Base-by-base conservation (phyloP, 2,329 filamentous ascomycete species). In the Blastomyces parvus region DNA sequence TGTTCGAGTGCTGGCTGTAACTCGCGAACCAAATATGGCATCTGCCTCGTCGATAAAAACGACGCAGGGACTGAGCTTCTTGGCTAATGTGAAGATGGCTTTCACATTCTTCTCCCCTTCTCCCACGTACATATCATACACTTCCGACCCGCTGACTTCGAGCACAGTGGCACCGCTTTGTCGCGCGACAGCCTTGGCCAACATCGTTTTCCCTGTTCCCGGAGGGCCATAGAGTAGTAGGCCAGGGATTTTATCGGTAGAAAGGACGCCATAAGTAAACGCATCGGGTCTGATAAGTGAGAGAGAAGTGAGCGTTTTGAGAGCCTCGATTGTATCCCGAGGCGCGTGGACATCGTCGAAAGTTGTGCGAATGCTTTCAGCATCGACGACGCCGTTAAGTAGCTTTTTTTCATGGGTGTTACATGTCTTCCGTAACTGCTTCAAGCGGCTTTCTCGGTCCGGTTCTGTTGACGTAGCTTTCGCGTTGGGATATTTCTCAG, bases 31-130 rank as follows among this genome's bases (percentile, higher is more conserved):
- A 63, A 99, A 88, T 58, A 99, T 87, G 8, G 93, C 89, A 74
- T 99, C 94, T 27, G 92, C 94, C 77, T 99, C 94, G 71, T 99
- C 94, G 66, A 99, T 91, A 78, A 99, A 97, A 60, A 99, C 90
- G 19, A 99, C 88, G 71, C 92, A 92, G 0, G 94, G 94, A 1
- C 89, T 88, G 8, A 97, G 83, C 75, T 96, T 96, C 77, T 91
- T 91, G 3, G 94, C 94, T 0, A 97, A 81, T 0, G 86, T 88
- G 77, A 99, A 99, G 50, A 97, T 87, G 0, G 93, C 93, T 61
- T 88, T 88, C 62, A 97, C 89, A 72, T 96, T 96, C 82, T 97
- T 97, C 78, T 99, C 94, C 64, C 90, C 90, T 74, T 97, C 91
- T 27, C 94, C 94, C 3, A 97, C 90, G 75, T 90, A 97, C 84